phyloP scores from a whole-genome alignment of 768 basidiomycete genomes.

The Phaeotremella fagi region DNA sequence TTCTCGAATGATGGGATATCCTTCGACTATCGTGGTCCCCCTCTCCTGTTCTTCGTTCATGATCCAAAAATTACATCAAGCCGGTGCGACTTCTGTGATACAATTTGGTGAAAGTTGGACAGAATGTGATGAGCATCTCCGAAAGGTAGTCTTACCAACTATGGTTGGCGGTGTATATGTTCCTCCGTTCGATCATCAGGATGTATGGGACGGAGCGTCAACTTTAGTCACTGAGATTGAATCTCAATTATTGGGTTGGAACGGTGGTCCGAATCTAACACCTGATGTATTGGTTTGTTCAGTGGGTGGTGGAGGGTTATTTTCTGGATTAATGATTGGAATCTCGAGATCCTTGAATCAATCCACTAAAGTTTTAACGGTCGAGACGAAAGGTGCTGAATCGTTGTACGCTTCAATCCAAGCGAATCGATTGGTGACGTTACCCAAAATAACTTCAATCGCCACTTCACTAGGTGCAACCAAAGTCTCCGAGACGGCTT shows the following conservation, averaged over 20 bases:
- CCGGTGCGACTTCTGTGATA: constrained; percentile 31
- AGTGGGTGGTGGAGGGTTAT: constrained; percentile 41
- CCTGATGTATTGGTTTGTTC: constrained; percentile 34
- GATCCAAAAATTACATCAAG: constrained; percentile 16
- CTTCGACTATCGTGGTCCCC: constrained; percentile 32
- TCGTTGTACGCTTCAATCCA: constrained; percentile 21
- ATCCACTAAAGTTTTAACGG: constrained; percentile 22
- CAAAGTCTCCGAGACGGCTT: constrained; percentile 12
- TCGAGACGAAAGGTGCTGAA: constrained; percentile 29
- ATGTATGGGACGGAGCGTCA: constrained; percentile 31
- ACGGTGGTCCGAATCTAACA: too few species aligned
- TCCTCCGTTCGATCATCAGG: constrained; percentile 40
- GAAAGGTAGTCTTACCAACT: constrained; percentile 6
- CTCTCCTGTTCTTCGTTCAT: constrained; percentile 20
- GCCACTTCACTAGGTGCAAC: constrained; percentile 38
- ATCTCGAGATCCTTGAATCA: constrained; percentile 9
- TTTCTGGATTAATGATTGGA: constrained; percentile 32
- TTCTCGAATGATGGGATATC: constrained; percentile 14
- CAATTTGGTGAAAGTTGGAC: constrained; percentile 21
- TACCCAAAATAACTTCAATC: constrained; percentile 35
- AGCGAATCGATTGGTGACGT: constrained; percentile 15
- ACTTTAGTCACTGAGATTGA: constrained; percentile 32
- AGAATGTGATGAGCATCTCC: constrained; percentile 29
- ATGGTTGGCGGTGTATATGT: constrained; percentile 32
- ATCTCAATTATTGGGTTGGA: constrained; percentile 13